These are phyloP conservation scores for Pseudopithomyces maydicus DNA, from an alignment of 2,329 filamentous ascomycete species.

Conservation along the genomic window DNA sequence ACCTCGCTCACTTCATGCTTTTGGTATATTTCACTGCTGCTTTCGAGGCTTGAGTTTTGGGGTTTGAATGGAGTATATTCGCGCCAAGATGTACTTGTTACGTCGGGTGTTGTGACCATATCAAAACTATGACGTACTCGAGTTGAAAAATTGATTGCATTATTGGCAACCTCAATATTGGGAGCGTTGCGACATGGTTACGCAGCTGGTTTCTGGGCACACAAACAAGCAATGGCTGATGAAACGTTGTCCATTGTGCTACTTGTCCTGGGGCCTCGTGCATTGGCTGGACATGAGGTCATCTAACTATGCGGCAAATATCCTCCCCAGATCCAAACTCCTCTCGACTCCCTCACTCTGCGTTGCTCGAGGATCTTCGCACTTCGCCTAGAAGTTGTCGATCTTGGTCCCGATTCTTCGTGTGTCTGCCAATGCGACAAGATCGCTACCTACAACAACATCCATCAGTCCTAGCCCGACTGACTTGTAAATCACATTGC, in stretches of 20 bases:
- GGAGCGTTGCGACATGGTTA: too few relatives aligned
- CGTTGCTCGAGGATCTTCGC: background rate
- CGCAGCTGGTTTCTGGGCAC: background rate
- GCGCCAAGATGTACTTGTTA: too few relatives aligned
- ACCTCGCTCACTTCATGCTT: background rate
- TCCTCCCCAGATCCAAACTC: background rate
- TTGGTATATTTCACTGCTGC: background rate
- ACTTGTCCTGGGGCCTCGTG: background rate
- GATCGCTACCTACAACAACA: constrained; percentile 64
- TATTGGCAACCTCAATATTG: background rate
- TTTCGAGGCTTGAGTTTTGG: background rate
- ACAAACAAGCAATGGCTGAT: background rate
- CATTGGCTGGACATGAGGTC: background rate
- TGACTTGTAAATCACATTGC: constrained; percentile 72
- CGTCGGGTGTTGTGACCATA: too few relatives aligned
- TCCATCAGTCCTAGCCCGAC: constrained; percentile 73
- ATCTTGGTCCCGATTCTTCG: constrained; percentile 61
- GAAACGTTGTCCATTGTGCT: background rate
- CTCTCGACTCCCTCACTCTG: background rate
- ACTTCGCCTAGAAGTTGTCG: constrained; percentile 47
- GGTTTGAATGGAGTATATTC: too few relatives aligned
- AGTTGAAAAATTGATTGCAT: background rate
- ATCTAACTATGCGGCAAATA: background rate
- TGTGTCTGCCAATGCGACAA: constrained; percentile 62
- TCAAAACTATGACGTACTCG: too few relatives aligned